These are phyloP conservation scores for Euphrasia confusa DNA, from an alignment of 257 asterid species.

Conservation along the genomic window DNA sequence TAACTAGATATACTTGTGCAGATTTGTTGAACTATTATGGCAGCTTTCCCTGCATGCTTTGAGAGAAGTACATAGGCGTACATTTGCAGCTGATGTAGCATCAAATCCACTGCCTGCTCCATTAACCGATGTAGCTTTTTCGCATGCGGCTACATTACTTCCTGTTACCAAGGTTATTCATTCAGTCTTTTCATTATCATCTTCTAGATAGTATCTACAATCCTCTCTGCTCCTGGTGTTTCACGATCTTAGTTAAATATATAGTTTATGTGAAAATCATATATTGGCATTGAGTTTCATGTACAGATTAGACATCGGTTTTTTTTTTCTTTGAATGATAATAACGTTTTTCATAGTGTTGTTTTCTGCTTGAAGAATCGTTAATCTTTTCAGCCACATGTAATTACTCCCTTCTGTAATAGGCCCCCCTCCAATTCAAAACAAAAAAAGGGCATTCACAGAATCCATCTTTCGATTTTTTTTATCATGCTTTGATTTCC, in stretches of 20 bases:
- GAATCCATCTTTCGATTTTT: constrained; percentile 6
- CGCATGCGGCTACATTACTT: constrained; percentile 95
- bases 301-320: background rate
- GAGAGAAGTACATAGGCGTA: constrained; percentile 94
- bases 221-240: background rate
- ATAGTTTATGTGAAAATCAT: background rate
- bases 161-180: constrained; percentile 87
- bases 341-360: constrained; percentile 2
- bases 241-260: constrained; percentile 5
- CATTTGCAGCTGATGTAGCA: constrained; percentile 82
- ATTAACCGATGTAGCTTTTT: constrained; percentile 96
- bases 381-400: background rate
- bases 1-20: constrained; percentile 33
- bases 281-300: background rate
- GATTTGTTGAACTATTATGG: constrained; percentile 96
- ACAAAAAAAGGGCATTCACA: constrained; percentile 10
- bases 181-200: constrained; percentile 21
- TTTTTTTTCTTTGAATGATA: constrained; percentile 2
- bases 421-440: constrained; percentile 1
- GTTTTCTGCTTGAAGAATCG: constrained; percentile 9
- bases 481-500: background rate
- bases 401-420: background rate
- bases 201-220: constrained; percentile 10
- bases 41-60: constrained; percentile 98
- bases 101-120: constrained; percentile 94